Evolutionary conservation across 2,329 filamentous ascomycete species (phyloP).

Genomic region (Coniochaeta prunicola): DNA sequence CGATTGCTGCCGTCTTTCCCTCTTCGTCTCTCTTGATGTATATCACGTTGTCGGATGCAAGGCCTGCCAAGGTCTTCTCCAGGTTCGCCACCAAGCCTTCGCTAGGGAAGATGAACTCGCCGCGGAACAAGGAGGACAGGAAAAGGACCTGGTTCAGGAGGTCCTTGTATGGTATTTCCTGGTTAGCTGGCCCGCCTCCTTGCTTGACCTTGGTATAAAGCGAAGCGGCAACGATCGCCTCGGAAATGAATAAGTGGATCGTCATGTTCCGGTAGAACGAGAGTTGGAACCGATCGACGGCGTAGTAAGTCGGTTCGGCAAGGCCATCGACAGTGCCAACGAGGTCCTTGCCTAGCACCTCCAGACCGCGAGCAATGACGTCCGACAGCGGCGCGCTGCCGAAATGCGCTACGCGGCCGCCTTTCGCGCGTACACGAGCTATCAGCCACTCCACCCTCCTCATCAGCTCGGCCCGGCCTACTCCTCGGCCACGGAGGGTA

Average conservation of each 20-base stretch:
- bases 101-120: constrained; percentile 93
- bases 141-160: constrained; percentile 78
- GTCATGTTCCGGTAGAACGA: constrained; percentile 99
- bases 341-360: constrained; percentile 83
- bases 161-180: constrained; percentile 69
- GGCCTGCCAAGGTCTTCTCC: constrained; percentile 66
- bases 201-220: constrained; percentile 89
- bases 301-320: constrained; percentile 87
- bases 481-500: constrained; percentile 83
- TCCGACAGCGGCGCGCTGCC: constrained; percentile 69
- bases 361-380: constrained; percentile 83
- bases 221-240: constrained; percentile 80
- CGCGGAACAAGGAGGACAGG: constrained; percentile 86
- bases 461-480: constrained; percentile 78
- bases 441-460: constrained; percentile 88
- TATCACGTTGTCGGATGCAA: constrained; percentile 76
- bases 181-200: constrained; percentile 75
- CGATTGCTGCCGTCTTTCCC: constrained; percentile 56
- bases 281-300: constrained; percentile 91
- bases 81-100: constrained; percentile 77
- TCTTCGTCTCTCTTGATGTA: constrained; percentile 51
- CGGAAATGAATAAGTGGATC: constrained; percentile 93
- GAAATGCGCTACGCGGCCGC: constrained; percentile 90
- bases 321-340: constrained; percentile 74
- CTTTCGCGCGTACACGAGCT: constrained; percentile 72